Conservation (phyloP, 306 rosid genomes). For the cucumber (Cucumis sativus) region DNA sequence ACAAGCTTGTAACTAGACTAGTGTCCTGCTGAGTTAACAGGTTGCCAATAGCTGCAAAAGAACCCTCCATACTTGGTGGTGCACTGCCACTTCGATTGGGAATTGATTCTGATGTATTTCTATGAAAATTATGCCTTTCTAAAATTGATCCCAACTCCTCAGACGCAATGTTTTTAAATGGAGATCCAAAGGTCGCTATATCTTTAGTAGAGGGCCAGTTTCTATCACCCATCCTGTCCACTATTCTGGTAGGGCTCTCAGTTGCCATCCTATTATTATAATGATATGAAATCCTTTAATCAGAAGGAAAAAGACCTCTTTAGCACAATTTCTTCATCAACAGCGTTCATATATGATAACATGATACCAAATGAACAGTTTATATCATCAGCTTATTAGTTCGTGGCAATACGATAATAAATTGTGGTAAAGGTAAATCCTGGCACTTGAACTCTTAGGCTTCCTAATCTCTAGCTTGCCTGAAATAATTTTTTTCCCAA, state of each 20-base stretch:
- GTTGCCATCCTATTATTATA: conserved; percentile 27
- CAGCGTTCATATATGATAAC: neutral
- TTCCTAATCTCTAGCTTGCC: neutral
- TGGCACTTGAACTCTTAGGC: neutral
- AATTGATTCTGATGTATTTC: conserved; percentile 11
- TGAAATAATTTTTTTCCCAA: neutral
- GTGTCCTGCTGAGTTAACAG: conserved; percentile 28
- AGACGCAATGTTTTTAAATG: conserved; percentile 17
- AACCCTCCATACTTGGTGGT: conserved; percentile 65
- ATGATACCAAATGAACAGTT: neutral
- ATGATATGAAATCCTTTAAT: neutral
- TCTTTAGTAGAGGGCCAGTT: conserved; percentile 36
- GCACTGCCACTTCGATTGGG: conserved; percentile 59
- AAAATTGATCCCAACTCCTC: conserved; percentile 29
- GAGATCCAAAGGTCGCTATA: conserved; percentile 24
- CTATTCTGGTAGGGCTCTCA: conserved; percentile 43
- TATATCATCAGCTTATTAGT: neutral
- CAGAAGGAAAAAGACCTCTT: neutral
- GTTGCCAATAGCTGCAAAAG: conserved; percentile 32
- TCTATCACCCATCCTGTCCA: conserved; percentile 28
- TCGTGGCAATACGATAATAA: neutral
- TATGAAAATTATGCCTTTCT: conserved; percentile 15
- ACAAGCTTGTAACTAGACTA: conserved; percentile 17
- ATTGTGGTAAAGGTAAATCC: neutral
- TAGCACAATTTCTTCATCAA: neutral